These are phyloP conservation scores for Candida sojae DNA, from an alignment of 1,139 yeast genomes.

Conservation along the genomic window DNA sequence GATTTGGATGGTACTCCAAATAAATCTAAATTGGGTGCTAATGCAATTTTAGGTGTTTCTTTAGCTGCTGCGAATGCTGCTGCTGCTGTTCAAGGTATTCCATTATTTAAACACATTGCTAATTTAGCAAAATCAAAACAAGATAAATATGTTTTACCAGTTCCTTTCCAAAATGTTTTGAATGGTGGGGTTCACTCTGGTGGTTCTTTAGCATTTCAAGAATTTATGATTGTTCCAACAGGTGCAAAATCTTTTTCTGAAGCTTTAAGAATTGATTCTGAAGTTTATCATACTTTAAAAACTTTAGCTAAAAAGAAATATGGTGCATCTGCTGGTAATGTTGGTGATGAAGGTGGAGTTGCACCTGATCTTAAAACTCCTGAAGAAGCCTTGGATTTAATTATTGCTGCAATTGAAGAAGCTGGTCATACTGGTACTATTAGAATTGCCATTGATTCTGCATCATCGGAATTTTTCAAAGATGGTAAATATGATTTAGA, in stretches of 20 bases:
- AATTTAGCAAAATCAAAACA: constrained; percentile 62
- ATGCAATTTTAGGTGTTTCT: constrained; percentile 94
- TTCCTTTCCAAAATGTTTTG: constrained; percentile 95
- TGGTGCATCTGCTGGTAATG: constrained; percentile 98
- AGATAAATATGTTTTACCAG: constrained; percentile 79
- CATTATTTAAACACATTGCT: constrained; percentile 84
- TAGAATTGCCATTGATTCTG: constrained; percentile 90
- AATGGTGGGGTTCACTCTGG: constrained; percentile 99
- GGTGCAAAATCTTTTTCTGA: constrained; percentile 86
- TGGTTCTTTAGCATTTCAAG: constrained; percentile 97
- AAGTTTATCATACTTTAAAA: constrained; percentile 94
- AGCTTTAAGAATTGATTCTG: constrained; percentile 93
- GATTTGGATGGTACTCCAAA: constrained; percentile 89
- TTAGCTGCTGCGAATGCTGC: constrained; percentile 93
- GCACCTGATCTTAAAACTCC: constrained; percentile 94
- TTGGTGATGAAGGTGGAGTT: constrained; percentile 99
- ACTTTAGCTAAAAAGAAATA: constrained; percentile 85
- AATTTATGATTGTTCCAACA: constrained; percentile 96
- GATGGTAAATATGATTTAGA: constrained; percentile 96
- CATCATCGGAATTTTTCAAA: constrained; percentile 94
- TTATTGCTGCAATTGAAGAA: constrained; percentile 77
- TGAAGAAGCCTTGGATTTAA: constrained; percentile 92
- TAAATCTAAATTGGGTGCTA: constrained; percentile 94
- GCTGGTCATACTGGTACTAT: constrained; percentile 95
- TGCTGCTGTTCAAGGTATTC: constrained; percentile 86